A percentile compares a stretch with the other conserved stretches of the same genome.
Conservation (phyloP, 495 filamentous ascomycete species). For the Neurospora sp. region DNA sequence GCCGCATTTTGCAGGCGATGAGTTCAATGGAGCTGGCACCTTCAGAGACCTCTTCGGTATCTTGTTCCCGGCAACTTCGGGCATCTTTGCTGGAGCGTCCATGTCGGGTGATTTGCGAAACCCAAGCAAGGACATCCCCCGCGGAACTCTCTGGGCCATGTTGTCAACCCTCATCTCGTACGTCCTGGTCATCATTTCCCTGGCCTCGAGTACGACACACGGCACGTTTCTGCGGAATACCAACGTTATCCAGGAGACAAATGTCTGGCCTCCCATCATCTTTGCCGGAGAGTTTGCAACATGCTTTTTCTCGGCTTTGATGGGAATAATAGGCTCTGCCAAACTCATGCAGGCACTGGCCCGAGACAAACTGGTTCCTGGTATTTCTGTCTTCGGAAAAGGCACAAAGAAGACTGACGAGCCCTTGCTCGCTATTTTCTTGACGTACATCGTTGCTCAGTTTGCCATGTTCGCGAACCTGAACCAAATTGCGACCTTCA, state of each 20-base stretch:
- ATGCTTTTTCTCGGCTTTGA: slow-evolving; percentile 74
- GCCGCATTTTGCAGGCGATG: slow-evolving; percentile 35
- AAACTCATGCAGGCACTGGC: slow-evolving; percentile 81
- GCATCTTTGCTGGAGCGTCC: slow-evolving; percentile 65
- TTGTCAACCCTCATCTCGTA: slow-evolving; percentile 68
- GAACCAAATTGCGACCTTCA: slow-evolving; percentile 80
- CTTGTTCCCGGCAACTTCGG: slow-evolving; percentile 70
- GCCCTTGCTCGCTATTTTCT: slow-evolving; percentile 64
- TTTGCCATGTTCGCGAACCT: slow-evolving; percentile 75
- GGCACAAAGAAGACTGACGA: slow-evolving; percentile 68
- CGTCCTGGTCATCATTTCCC: slow-evolving; percentile 63
- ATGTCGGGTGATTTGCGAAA: slow-evolving; percentile 84
- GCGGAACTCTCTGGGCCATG: slow-evolving; percentile 69
- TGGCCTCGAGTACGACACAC: slow-evolving; percentile 70
- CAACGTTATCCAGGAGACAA: slow-evolving; percentile 73
- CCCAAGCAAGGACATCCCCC: slow-evolving; percentile 76
- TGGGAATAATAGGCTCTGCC: slow-evolving; percentile 82
- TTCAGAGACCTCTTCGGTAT: slow-evolving; percentile 83
- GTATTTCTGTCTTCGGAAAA: slow-evolving; percentile 63
- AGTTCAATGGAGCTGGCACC: slow-evolving; percentile 53
- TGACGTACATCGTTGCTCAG: slow-evolving; percentile 69
- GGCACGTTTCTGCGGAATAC: slow-evolving; percentile 63
- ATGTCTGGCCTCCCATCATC: slow-evolving; percentile 59
- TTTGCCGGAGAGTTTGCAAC: slow-evolving; percentile 76
- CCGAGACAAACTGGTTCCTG: slow-evolving; percentile 69